These are phyloP conservation scores for Vitellaria paradoxa DNA, from an alignment of 179 eudicot genomes.

Conservation along the genomic window DNA sequence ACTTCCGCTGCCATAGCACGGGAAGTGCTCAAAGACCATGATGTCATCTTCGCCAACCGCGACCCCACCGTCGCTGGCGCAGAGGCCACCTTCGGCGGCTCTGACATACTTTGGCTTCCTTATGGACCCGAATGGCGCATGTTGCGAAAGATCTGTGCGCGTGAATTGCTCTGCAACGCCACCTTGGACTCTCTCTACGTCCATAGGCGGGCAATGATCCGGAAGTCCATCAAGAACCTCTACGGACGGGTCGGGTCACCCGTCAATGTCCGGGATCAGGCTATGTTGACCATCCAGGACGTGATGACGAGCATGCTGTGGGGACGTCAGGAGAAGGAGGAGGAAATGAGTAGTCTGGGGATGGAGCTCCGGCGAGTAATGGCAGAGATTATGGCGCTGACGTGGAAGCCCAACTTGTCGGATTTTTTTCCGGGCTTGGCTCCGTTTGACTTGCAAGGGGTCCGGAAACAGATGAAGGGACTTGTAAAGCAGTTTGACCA, in stretches of 20 bases:
- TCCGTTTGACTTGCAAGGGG: conserved; percentile 46
- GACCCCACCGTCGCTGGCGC: conserved; percentile 37
- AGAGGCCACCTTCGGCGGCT: conserved; percentile 29
- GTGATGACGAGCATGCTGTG: conserved; percentile 51
- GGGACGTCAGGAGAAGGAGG: conserved; percentile 41
- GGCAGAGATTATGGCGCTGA: conserved; percentile 21
- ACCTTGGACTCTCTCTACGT: conserved; percentile 32
- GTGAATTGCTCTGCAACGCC: conserved; percentile 39
- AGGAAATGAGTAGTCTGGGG: conserved; percentile 30
- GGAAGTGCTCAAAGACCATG: conserved; percentile 44
- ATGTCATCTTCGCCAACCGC: conserved; percentile 44
- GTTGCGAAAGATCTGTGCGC: conserved; percentile 47
- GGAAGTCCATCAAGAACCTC: conserved; percentile 21
- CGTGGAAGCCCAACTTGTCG: conserved; percentile 39
- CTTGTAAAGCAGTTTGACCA: too few relatives aligned
- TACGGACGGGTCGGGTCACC: conserved; percentile 21
- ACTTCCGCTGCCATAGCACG: conserved; percentile 40
- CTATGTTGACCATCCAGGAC: conserved; percentile 30
- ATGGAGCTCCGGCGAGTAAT: conserved; percentile 39
- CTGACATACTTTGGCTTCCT: conserved; percentile 29
- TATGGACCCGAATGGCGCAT: conserved; percentile 43
- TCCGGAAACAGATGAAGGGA: conserved; percentile 36
- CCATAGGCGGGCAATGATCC: conserved; percentile 32
- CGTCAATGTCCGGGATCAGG: conserved; percentile 36
- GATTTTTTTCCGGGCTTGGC: conserved; percentile 47